Conservation (phyloP, 257 asterid genomes). For the Osmanthus fragrans region DNA sequence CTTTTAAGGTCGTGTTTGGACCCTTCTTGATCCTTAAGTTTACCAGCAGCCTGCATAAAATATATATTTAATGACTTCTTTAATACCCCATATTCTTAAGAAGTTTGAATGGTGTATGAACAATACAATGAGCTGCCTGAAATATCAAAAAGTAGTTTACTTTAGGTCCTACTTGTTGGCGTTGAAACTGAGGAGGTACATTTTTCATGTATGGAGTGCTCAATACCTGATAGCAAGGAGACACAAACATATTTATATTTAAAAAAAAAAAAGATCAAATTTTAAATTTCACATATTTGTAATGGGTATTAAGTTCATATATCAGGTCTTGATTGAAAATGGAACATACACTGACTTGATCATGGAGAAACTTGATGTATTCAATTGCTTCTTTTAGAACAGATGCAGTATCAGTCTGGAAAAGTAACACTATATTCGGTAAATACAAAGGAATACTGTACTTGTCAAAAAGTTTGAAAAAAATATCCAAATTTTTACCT, state of each 20-base stretch:
- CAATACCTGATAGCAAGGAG: not conserved
- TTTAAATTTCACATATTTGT: no score
- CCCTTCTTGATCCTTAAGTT: constrained; percentile 29
- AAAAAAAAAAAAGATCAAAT: not conserved
- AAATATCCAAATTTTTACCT: not conserved
- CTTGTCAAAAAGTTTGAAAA: not conserved
- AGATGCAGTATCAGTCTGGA: constrained; percentile 26
- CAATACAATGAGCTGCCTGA: not conserved
- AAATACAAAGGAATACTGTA: not conserved
- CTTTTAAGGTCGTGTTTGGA: constrained; percentile 35
- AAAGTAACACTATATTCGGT: not conserved
- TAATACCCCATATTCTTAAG: not conserved
- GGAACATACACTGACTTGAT: constrained; percentile 23
- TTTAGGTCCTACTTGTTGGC: not conserved
- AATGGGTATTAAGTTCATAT: no score
- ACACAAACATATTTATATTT: not conserved
- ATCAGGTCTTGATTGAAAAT: not conserved
- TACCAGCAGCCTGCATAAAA: constrained; percentile 26
- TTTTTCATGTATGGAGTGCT: constrained; percentile 2
- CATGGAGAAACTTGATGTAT: constrained; percentile 30
- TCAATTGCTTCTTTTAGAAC: constrained; percentile 32
- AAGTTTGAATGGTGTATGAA: not conserved
- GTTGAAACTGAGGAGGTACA: not conserved
- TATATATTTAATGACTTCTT: no score
- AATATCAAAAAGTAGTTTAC: not conserved